phyloP scores from a whole-genome alignment of 139 green algal species.

The Chlorella sp. region DNA sequence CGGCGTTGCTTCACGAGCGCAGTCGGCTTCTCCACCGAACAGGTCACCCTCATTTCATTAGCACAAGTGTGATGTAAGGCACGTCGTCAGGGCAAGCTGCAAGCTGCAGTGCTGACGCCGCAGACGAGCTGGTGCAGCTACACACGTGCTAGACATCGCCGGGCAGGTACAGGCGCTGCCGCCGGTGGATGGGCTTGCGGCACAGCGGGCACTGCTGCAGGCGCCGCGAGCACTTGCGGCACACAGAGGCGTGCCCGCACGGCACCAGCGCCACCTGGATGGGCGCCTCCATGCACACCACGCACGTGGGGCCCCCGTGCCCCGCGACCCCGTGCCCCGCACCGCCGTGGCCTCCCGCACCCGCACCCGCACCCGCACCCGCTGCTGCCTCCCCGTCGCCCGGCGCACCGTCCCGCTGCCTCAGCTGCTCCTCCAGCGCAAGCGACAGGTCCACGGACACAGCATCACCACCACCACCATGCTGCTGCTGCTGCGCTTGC shows the following conservation, averaged over 20 bases:
- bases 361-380: no score
- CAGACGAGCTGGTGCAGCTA: no score
- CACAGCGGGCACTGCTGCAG: conserved; percentile 70
- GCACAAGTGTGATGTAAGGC: no score
- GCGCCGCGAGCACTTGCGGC: conserved; percentile 58
- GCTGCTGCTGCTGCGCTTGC: no score
- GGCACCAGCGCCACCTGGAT: conserved; percentile 71
- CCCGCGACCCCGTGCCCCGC: no score
- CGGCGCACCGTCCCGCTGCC: neutral
- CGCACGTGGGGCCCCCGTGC: conserved; percentile 20
- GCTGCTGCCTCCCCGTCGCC: neutral
- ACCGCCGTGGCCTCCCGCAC: no score
- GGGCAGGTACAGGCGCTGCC: conserved; percentile 64
- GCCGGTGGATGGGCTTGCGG: conserved; percentile 54
- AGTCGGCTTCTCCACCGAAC: no score
- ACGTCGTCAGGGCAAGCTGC: no score
- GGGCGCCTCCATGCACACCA: conserved; percentile 57
- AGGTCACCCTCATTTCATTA: no score
- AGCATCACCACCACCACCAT: no score
- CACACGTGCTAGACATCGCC: neutral
- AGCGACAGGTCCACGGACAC: neutral
- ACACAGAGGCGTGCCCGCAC: conserved; percentile 75
- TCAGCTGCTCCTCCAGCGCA: neutral
- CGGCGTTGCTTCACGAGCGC: no score
- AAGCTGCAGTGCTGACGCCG: no score